phyloP scores from a whole-genome alignment of 2,329 filamentous ascomycete genomes.

The Fusarium dlaminii region DNA sequence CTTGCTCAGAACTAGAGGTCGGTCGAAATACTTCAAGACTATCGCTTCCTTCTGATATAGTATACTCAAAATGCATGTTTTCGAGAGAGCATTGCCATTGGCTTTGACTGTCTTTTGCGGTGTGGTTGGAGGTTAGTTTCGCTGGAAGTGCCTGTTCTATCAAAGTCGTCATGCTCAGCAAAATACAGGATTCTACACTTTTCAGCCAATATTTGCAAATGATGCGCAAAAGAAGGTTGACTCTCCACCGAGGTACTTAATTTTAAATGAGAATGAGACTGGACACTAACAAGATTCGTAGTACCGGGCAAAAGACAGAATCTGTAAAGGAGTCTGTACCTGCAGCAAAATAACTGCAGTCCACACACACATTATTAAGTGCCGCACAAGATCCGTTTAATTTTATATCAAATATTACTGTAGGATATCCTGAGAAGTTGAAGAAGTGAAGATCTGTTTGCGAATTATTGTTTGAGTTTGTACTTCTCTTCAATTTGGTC shows the following conservation, averaged over 20 bases:
- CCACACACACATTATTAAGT: not conserved
- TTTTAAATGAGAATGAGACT: no score
- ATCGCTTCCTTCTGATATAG: not conserved
- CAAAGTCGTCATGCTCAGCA: conserved; percentile 3
- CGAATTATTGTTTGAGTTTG: not conserved
- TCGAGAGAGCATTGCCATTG: conserved; percentile 48
- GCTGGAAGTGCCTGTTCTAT: not conserved
- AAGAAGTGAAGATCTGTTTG: not conserved
- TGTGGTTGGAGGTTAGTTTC: conserved; percentile 48
- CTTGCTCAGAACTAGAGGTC: not conserved
- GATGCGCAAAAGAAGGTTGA: conserved; percentile 22
- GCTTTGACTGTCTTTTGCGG: conserved; percentile 51
- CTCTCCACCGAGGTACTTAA: conserved; percentile 18
- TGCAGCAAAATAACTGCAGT: conserved; percentile 8
- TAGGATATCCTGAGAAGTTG: not conserved
- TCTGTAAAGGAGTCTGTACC: conserved; percentile 14
- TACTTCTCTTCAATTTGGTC: not conserved
- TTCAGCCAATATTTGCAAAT: conserved; percentile 47
- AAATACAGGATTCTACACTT: conserved; percentile 50
- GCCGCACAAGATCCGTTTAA: not conserved
- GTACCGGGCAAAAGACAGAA: conserved; percentile 17
- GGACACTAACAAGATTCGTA: not conserved
- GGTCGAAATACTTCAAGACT: not conserved
- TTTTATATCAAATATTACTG: not conserved
- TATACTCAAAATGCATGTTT: conserved; percentile 44